Evolutionary conservation across 2,329 filamentous ascomycete species (phyloP).

Genomic region (Curvularia sp.): DNA sequence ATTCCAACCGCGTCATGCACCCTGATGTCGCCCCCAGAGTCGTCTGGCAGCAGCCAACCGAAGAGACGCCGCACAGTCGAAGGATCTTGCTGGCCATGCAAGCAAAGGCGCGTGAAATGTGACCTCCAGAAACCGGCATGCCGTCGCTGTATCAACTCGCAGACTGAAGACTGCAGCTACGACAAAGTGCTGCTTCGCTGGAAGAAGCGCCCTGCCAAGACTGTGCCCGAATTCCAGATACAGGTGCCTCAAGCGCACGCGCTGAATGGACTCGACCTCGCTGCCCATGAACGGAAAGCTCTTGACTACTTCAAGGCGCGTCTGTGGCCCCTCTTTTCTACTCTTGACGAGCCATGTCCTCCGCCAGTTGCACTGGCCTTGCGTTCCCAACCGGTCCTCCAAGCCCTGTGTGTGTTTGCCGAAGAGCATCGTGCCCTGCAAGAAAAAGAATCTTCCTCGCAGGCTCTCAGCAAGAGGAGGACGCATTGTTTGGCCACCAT

Average conservation of each 20-base stretch:
- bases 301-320: constrained; percentile 24
- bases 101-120: constrained; percentile 17
- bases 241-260: constrained; percentile 6
- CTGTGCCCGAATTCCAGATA: constrained; percentile 7
- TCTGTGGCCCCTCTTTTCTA: constrained; percentile 24
- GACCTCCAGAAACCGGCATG: constrained; percentile 15
- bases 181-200: constrained; percentile 16
- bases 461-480: constrained; percentile 12
- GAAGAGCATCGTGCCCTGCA: constrained; percentile 23
- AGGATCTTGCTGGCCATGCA: constrained; percentile 21
- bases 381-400: constrained; percentile 22
- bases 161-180: constrained; percentile 17
- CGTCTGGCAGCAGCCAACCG: constrained; percentile 17
- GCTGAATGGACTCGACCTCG: constrained; percentile 10
- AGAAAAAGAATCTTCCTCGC: constrained; percentile 10
- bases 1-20: constrained; percentile 16
- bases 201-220: constrained; percentile 20
- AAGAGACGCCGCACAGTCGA: constrained; percentile 19
- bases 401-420: constrained; percentile 21
- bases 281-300: constrained; percentile 21
- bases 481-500: constrained; percentile 19
- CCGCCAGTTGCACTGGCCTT: constrained; percentile 20
- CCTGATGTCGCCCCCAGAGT: constrained; percentile 17
- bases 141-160: constrained; percentile 10
- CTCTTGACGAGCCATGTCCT: constrained; percentile 15